Percentiles rank a stretch among this genome's conserved stretches.
Conservation (phyloP, 2,329 filamentous ascomycete species). For the Thermoascus crustaceus region DNA sequence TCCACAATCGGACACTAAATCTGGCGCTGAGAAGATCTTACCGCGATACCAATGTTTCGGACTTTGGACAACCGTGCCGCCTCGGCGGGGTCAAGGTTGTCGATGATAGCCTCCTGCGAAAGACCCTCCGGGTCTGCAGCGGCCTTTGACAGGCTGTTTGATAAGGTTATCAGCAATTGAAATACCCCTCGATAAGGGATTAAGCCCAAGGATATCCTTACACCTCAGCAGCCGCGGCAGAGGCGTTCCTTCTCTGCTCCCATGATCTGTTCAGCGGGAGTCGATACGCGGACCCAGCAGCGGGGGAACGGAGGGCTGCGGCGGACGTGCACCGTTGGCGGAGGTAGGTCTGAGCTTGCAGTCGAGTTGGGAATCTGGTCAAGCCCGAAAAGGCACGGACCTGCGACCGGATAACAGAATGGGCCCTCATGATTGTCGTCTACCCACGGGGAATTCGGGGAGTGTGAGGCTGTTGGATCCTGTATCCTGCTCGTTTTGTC, state of each 20-base stretch:
- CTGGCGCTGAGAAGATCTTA: too few species aligned
- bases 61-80: constrained; percentile 69
- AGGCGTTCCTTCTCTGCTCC: constrained; percentile 36
- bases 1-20: background rate
- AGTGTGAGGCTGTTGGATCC: constrained; percentile 16
- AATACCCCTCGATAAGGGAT: too few species aligned
- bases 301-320: constrained; percentile 26
- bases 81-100: constrained; percentile 74
- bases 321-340: constrained; percentile 33
- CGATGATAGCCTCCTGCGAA: constrained; percentile 59
- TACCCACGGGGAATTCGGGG: constrained; percentile 20
- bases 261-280: constrained; percentile 32
- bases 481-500: constrained; percentile 16
- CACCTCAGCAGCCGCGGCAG: constrained; percentile 37
- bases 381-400: constrained; percentile 30
- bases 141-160: constrained; percentile 47
- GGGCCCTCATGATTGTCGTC: constrained; percentile 32
- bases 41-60: constrained; percentile 95
- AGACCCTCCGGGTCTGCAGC: constrained; percentile 49
- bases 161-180: too few species aligned
- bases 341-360: constrained; percentile 28
- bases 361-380: constrained; percentile 24
- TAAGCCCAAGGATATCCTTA: constrained; percentile 18
- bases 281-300: constrained; percentile 25
- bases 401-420: constrained; percentile 33